Evolutionary conservation across 768 basidiomycete genomes (phyloP).

Genomic region (Termitomyces heimii): DNA sequence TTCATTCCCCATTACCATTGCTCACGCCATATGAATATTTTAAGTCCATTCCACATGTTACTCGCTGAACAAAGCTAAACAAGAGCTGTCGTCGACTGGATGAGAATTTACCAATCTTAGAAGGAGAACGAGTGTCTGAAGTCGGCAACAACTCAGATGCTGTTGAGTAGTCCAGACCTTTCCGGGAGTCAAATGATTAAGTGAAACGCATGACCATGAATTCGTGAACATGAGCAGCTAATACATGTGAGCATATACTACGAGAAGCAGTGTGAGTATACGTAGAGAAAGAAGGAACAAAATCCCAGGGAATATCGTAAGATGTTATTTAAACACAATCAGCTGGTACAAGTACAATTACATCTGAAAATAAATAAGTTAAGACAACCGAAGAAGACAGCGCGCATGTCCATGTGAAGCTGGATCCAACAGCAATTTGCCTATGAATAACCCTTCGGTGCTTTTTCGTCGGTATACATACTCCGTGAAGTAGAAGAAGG

Average conservation of each 20-base stretch:
- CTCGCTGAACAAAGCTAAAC: not conserved
- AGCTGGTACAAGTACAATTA: conserved; percentile 5
- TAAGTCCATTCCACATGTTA: not conserved
- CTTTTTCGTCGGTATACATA: conserved; percentile 6
- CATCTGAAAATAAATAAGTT: not conserved
- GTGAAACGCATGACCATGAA: not conserved
- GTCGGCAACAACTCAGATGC: not conserved
- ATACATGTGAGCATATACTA: conserved; percentile 1
- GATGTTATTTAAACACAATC: not conserved
- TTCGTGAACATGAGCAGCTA: not conserved
- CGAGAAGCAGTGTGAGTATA: not conserved
- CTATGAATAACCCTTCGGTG: conserved; percentile 7
- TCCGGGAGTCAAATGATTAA: too few relatives aligned
- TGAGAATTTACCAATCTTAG: not conserved
- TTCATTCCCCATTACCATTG: not conserved
- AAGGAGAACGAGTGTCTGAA: not conserved
- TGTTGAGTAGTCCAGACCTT: not conserved
- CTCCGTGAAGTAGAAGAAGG: not conserved
- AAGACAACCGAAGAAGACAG: not conserved
- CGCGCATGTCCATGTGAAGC: not conserved
- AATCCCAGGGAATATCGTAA: conserved; percentile 2
- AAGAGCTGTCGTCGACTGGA: not conserved
- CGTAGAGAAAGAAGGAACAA: not conserved
- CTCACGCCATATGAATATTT: not conserved
- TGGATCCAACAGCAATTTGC: not conserved